Percentiles rank a stretch among this genome's conserved stretches.
Evolutionary conservation across 306 rosid species (phyloP).

Genomic region (Citrullus colocynthis): DNA sequence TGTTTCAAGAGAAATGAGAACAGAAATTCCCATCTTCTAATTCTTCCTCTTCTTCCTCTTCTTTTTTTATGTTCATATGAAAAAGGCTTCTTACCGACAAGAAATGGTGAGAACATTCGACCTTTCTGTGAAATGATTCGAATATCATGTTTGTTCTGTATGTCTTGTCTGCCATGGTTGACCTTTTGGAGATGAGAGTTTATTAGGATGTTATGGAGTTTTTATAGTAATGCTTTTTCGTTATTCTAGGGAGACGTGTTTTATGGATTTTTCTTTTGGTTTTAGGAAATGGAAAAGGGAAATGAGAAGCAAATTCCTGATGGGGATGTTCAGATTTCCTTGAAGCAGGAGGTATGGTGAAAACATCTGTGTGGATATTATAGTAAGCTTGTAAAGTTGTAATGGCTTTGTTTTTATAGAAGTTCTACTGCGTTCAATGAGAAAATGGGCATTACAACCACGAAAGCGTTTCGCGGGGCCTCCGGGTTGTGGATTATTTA

Average conservation of each 20-base stretch:
- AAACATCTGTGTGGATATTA: not conserved
- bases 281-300: constrained; percentile 29
- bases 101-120: constrained; percentile 27
- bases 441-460: not conserved
- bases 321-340: constrained; percentile 44
- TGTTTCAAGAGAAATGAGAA: not conserved
- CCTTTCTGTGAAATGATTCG: not conserved
- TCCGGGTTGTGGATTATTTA: not conserved
- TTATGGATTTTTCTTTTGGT: constrained; percentile 7
- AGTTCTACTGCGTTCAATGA: not conserved
- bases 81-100: constrained; percentile 24
- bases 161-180: not conserved
- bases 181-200: not conserved
- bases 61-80: constrained; percentile 9
- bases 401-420: not conserved
- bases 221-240: not conserved
- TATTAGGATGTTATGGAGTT: not conserved
- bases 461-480: not conserved
- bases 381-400: not conserved
- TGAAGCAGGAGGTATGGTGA: constrained; percentile 55
- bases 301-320: constrained; percentile 30
- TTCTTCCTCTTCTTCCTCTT: not conserved
- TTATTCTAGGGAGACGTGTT: not conserved
- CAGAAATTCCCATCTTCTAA: not conserved
- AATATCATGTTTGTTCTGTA: not conserved